A percentile compares a stretch with the other conserved stretches of the same genome.
phyloP scores from a whole-genome alignment of 2,329 filamentous ascomycete genomes.

The Sporothrix mexicana region DNA sequence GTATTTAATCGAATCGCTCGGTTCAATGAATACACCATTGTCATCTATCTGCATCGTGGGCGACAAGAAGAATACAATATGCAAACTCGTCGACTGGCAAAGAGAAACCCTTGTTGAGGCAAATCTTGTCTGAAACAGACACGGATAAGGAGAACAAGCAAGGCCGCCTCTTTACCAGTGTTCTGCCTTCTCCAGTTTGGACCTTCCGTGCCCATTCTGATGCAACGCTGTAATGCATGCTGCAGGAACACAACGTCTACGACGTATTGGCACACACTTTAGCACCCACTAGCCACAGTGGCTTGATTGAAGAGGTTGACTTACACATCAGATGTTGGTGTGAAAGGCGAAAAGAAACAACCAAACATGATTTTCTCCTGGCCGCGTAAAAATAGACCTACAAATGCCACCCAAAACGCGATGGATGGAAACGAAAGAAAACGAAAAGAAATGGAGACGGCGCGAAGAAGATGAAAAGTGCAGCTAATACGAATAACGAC shows the following conservation, averaged over 20 bases:
- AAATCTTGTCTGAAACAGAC: conserved; percentile 29
- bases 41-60: conserved; percentile 3
- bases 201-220: conserved; percentile 14
- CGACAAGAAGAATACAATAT: background rate
- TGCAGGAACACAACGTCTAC: conserved; percentile 21
- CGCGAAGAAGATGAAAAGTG: background rate
- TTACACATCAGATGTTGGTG: background rate
- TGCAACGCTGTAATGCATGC: conserved; percentile 15
- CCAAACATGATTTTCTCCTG: background rate
- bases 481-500: background rate
- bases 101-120: conserved; percentile 3
- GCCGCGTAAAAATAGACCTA: conserved; percentile 23
- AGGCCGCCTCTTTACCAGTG: background rate
- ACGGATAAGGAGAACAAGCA: background rate
- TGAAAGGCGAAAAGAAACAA: background rate
- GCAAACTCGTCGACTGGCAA: background rate
- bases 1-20: background rate
- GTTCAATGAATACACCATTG: background rate
- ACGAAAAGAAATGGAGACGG: background rate
- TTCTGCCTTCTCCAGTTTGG: background rate
- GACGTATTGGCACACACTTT: background rate
- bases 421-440: background rate
- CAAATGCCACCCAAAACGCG: conserved; percentile 12
- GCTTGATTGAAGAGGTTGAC: background rate
- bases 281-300: conserved; percentile 15